Base-by-base conservation (phyloP, 495 filamentous ascomycete species). In the Tuber melanosporum region DNA sequence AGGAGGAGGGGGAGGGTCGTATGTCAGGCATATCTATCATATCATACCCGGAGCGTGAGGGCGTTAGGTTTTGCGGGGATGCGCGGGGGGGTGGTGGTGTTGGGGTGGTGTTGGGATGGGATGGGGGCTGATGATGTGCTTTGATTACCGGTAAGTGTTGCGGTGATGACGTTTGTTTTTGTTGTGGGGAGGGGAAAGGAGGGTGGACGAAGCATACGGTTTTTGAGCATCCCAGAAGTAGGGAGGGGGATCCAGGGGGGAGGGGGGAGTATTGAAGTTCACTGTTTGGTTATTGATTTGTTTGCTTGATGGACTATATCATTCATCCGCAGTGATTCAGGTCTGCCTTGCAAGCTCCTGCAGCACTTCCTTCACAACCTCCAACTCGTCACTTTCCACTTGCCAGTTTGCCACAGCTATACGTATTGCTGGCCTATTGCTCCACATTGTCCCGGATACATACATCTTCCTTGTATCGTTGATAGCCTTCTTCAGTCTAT, bases 401-500 rank as follows among this genome's bases (percentile, higher is more conserved):
- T 89, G 87, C 94, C 95, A 98, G 79, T 92, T 97, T 17, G 91
- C 90, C 47, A 97, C 91, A 0, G 95, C 95, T 79, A 97, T 88
- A 39, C 95, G 87, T 79, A 89, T 90, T 26, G 94, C 94, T 71
- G 91, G 88, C 73, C 85, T 80, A 0, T 91, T 91, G 52, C 90
- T 84, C 93, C 93, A 98, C 72, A 85, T 86, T 3, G 92, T 97
- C 15, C 93, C 92, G 62, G 91, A 93, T 6, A 97, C 92, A 83
- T 93, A 97, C 82, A 97, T 92, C 80, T 88, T 89, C 45, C 90
- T 87, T 9, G 89, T 91, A 9, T 85, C 87, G 81, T 97, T 97
- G 78, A 97, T 95, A 71, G 86, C 88, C 44, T 87, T 84, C 5
- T 90, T 89, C 14, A 98, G 84, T 57, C 85, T 83, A 0, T 85